Evolutionary conservation across 805 yeast genomes (phyloP), one percentile per base, ranked within the genome.

Genomic region (Candida jianshihensis): DNA sequence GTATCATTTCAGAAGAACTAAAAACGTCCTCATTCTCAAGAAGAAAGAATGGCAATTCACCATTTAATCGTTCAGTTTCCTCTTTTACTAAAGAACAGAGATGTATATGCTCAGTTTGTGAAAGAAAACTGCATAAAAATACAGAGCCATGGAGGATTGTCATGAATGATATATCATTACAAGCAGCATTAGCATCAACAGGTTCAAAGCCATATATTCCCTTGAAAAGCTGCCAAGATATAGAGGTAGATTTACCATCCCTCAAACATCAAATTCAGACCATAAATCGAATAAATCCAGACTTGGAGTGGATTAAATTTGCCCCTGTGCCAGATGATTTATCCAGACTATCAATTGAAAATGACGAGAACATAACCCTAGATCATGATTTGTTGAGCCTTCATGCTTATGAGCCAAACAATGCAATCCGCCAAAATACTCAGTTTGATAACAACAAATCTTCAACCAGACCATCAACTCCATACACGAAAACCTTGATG

Each of bases 121-220:
- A 18, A 3, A 39, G 31, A 37, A 38, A 24, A 19, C 13, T 27
- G 15, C 33, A 20, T 4, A 33, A 33, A 7, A 32, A 30, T 19
- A 35, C 15, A 11, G 50, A 47, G 29, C 51, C 58, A 1, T 59
- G 63, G 57, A 54, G 45, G 30, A 51, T 54, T 4, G 49, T 61
- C 8, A 48, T 63, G 48, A 62, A 63, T 44, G 64, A 59, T 20
- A 49, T 59, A 0, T 61, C 68, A 1, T 44, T 63, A 30, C 58
- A 56, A 30, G 70, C 70, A 4, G 70, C 70, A 1, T 34, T 59
- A 28, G 42, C 58, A 16, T 64, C 66, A 3, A 60, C 57, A 19
- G 67, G 67, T 1, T 37, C 43, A 0, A 41, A 37, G 5, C 36
- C 36, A 18, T 24, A 25, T 4, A 13, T 7, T 5, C 6, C 18